Percentiles rank a stretch among this genome's conserved stretches.
Conservation (phyloP, 768 basidiomycete genomes). For the Tylopilus balloui region DNA sequence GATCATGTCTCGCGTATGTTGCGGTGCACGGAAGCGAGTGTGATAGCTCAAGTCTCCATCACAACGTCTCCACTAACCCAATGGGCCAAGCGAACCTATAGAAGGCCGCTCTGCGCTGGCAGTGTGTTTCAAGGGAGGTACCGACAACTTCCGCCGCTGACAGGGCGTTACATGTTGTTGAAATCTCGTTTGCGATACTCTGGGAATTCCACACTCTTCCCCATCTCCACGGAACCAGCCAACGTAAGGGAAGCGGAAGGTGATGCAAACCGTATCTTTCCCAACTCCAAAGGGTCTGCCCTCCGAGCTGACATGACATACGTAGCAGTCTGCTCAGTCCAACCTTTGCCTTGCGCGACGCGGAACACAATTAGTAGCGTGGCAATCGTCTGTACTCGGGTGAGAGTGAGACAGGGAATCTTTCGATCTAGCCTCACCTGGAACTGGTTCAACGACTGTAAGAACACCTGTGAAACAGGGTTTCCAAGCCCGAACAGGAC, state of each 20-base stretch:
- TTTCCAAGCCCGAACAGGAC: conserved; percentile 21
- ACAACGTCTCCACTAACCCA: no score
- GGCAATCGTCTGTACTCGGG: conserved; percentile 1
- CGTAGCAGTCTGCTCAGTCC: conserved; percentile 1
- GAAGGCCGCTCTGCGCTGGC: no score
- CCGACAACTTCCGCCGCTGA: no score
- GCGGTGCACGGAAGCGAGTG: no score
- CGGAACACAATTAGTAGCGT: conserved; percentile 10
- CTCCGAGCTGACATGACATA: background rate
- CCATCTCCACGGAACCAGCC: background rate
- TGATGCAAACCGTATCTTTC: conserved; percentile 1
- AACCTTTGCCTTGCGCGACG: conserved; percentile 7
- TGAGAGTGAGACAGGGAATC: background rate
- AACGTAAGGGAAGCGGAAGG: background rate
- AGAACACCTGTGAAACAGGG: conserved; percentile 25
- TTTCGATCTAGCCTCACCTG: conserved; percentile 16
- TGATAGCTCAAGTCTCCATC: no score
- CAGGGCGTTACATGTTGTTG: no score
- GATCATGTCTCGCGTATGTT: no score
- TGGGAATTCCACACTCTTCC: background rate
- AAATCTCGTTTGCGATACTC: background rate
- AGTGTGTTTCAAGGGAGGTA: no score
- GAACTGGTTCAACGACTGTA: conserved; percentile 26
- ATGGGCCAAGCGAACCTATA: no score
- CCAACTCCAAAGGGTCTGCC: background rate